Evolutionary conservation across 1,139 yeast species (phyloP).

Genomic region (Debaryomyces subglobosus): DNA sequence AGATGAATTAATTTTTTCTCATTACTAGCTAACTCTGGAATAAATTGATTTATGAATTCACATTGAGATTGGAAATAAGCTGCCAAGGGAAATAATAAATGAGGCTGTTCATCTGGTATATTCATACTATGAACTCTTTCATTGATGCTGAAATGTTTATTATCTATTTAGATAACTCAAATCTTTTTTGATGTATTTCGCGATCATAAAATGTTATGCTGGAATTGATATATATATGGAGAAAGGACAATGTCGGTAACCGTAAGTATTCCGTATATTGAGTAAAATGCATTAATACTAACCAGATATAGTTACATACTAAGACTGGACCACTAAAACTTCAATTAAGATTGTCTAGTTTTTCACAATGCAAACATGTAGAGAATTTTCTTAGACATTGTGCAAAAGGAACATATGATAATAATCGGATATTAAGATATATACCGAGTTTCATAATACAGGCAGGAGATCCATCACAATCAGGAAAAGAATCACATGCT

Average conservation of each 20-base stretch:
- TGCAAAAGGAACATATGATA: conserved; percentile 47
- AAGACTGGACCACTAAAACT: conserved; percentile 24
- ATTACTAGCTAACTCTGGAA: conserved; percentile 25
- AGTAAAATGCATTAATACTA: not conserved
- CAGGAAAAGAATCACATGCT: conserved; percentile 37
- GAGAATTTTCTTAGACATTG: conserved; percentile 45
- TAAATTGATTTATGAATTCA: conserved; percentile 22
- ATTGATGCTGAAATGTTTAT: not conserved
- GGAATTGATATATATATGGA: not conserved
- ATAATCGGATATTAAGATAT: conserved; percentile 43
- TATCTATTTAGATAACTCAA: not conserved
- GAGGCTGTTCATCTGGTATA: conserved; percentile 1
- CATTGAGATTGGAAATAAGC: conserved; percentile 1
- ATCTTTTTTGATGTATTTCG: conserved; percentile 1
- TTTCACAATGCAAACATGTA: conserved; percentile 16
- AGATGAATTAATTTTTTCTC: conserved; percentile 22
- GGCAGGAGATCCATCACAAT: conserved; percentile 53
- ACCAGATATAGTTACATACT: conserved; percentile 21
- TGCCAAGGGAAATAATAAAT: not conserved
- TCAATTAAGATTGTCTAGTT: conserved; percentile 16
- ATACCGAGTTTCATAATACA: conserved; percentile 50
- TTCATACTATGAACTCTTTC: conserved; percentile 1
- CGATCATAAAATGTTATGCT: not conserved
- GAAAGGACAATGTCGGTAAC: conserved; percentile 20
- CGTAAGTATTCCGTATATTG: conserved; percentile 15